Conservation (phyloP, 2,329 filamentous ascomycete genomes). For the Ilyonectria destructans region DNA sequence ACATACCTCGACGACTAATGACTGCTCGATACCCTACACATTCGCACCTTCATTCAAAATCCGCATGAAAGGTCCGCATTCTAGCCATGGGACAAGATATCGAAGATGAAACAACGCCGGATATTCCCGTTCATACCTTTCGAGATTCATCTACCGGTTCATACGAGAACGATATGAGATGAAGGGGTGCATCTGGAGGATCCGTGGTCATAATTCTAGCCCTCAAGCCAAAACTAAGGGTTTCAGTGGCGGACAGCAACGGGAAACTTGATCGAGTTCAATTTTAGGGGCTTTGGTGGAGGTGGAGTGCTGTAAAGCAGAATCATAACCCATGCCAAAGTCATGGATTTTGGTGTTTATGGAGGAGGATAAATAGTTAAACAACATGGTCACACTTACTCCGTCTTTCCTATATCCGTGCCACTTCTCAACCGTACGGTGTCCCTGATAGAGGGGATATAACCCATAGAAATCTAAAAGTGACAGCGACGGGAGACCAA, state of each 20-base stretch:
- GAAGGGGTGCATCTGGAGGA: background rate
- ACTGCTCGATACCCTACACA: constrained; percentile 12
- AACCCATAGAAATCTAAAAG: background rate
- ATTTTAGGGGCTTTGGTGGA: background rate
- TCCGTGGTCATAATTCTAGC: background rate
- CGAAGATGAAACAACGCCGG: background rate
- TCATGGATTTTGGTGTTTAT: background rate
- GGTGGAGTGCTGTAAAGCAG: background rate
- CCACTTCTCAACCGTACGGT: background rate
- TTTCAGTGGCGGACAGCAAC: background rate
- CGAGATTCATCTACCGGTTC: background rate
- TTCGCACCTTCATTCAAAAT: constrained; percentile 29
- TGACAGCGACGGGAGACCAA: background rate
- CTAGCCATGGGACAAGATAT: background rate
- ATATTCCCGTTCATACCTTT: background rate
- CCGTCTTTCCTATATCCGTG: background rate
- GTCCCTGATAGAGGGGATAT: background rate
- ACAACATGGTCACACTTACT: background rate
- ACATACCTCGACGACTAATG: constrained; percentile 26
- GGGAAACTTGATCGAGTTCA: background rate
- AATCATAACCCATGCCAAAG: no score
- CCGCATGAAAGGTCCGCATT: no score
- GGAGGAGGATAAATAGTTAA: background rate
- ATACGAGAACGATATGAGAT: no score
- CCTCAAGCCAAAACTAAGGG: background rate